Evolutionary conservation across 441 rosid genomes (phyloP).

Genomic region (Dalechampia spathulata): DNA sequence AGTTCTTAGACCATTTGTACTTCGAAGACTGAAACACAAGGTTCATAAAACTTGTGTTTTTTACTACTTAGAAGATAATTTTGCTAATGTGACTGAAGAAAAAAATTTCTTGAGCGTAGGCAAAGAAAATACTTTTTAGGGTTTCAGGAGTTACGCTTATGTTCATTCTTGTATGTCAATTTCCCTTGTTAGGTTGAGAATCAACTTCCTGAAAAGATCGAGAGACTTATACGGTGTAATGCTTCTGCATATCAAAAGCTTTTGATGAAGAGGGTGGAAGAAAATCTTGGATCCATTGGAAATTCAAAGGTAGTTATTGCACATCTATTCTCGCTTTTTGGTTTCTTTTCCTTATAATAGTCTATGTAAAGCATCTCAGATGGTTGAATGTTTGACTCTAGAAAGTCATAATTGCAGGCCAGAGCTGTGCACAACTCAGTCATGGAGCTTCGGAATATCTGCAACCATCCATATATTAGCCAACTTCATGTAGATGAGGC

Average conservation of each 20-base stretch:
- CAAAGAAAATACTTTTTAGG: background rate
- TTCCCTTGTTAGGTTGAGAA: conserved; percentile 69
- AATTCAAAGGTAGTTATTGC: conserved; percentile 59
- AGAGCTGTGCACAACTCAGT: conserved; percentile 94
- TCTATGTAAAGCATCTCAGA: background rate
- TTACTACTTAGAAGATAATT: background rate
- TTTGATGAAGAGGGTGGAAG: conserved; percentile 93
- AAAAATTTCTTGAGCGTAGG: background rate
- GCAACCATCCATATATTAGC: conserved; percentile 97
- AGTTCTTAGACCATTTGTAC: conserved; percentile 95
- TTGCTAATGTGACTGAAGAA: background rate
- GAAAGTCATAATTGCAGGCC: conserved; percentile 36
- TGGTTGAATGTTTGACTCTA: conserved; percentile 15
- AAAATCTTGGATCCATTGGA: conserved; percentile 86
- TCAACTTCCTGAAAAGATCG: conserved; percentile 89
- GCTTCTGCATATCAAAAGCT: conserved; percentile 97
- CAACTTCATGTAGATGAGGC: conserved; percentile 96
- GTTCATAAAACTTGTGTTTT: conserved; percentile 24
- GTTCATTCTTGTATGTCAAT: conserved; percentile 9
- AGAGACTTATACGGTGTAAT: conserved; percentile 87
- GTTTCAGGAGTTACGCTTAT: conserved; percentile 3
- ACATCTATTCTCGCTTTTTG: conserved; percentile 2
- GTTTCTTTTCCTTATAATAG: conserved; percentile 1
- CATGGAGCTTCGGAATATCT: conserved; percentile 95
- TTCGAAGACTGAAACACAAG: conserved; percentile 93